Evolutionary conservation across 139 green algal genomes (phyloP).

Genomic region (Chlorella sorokiniana): DNA sequence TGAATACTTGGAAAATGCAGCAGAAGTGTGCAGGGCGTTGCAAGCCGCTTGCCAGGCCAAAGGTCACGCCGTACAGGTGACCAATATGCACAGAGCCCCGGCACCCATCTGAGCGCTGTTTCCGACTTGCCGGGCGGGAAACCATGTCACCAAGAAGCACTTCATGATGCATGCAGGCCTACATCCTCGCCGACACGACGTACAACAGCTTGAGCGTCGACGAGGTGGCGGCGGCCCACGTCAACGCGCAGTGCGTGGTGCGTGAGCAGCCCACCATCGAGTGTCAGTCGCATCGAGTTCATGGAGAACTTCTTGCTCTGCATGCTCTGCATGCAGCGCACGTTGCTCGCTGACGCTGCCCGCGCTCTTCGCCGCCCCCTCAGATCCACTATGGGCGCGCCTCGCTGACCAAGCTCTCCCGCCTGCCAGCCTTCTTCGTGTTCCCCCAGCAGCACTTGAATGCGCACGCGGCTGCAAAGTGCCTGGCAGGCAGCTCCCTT

Average conservation of each 20-base stretch:
- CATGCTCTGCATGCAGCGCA: background rate
- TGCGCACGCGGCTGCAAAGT: background rate
- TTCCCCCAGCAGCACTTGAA: conserved; percentile 61
- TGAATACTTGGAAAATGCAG: conserved; percentile 56
- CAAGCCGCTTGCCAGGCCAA: conserved; percentile 16
- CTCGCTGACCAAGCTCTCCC: conserved; percentile 73
- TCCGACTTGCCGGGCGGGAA: too few species aligned
- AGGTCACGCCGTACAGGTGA: conserved; percentile 35
- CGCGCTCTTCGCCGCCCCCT: background rate
- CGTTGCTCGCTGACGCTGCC: background rate
- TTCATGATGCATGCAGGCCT: conserved; percentile 56
- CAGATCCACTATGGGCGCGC: conserved; percentile 92
- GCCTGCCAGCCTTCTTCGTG: conserved; percentile 81
- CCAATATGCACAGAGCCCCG: background rate
- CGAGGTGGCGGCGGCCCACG: conserved; percentile 81
- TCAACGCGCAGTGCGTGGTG: conserved; percentile 78
- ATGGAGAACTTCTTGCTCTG: too few species aligned
- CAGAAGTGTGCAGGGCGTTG: conserved; percentile 40
- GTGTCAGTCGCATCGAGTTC: too few species aligned
- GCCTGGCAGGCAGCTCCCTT: conserved; percentile 9
- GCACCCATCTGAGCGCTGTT: background rate
- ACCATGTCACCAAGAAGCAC: background rate
- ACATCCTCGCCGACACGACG: conserved; percentile 80
- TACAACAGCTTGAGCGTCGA: conserved; percentile 86
- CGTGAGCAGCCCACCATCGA: too few species aligned